These are phyloP conservation scores for Clavulina sp. DNA, from an alignment of 768 basidiomycete genomes.

Conservation along the genomic window DNA sequence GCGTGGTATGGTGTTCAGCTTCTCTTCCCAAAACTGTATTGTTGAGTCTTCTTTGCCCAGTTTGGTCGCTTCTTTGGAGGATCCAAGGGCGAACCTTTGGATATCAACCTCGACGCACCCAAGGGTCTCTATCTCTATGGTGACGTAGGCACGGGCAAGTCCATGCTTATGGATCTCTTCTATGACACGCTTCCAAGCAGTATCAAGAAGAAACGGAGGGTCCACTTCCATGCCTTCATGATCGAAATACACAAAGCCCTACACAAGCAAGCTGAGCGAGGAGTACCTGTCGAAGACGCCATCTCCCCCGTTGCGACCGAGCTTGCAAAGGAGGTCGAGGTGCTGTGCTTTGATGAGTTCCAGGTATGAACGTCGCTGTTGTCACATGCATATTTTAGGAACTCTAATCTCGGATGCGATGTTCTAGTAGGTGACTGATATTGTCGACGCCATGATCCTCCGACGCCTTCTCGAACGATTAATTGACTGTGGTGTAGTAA, in stretches of 20 bases:
- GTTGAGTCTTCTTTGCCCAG: slow-evolving; percentile 1
- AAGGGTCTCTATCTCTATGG: slow-evolving; percentile 91
- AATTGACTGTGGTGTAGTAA: slow-evolving; percentile 75
- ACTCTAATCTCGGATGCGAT: background rate
- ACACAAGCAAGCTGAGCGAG: slow-evolving; percentile 52
- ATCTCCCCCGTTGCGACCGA: slow-evolving; percentile 77
- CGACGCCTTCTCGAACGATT: slow-evolving; percentile 76
- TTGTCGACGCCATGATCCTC: slow-evolving; percentile 96
- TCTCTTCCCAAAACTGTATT: slow-evolving; percentile 10
- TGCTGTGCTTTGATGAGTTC: slow-evolving; percentile 96
- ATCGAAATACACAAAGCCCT: slow-evolving; percentile 91
- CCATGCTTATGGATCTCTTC: slow-evolving; percentile 98
- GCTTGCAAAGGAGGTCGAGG: slow-evolving; percentile 62
- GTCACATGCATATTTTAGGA: background rate
- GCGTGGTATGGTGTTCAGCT: slow-evolving; percentile 4
- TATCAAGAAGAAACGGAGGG: slow-evolving; percentile 59
- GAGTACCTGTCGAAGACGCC: slow-evolving; percentile 42
- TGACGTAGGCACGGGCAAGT: slow-evolving; percentile 93
- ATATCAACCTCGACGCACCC: background rate
- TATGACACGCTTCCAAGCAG: slow-evolving; percentile 60
- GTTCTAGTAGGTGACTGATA: slow-evolving; percentile 68
- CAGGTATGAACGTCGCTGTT: slow-evolving; percentile 38
- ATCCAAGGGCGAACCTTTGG: background rate
- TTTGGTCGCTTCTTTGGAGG: slow-evolving; percentile 17
- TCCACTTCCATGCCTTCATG: slow-evolving; percentile 99